Conservation (phyloP, 2,329 filamentous ascomycete genomes). For the Ceratocystis eucalypticola region DNA sequence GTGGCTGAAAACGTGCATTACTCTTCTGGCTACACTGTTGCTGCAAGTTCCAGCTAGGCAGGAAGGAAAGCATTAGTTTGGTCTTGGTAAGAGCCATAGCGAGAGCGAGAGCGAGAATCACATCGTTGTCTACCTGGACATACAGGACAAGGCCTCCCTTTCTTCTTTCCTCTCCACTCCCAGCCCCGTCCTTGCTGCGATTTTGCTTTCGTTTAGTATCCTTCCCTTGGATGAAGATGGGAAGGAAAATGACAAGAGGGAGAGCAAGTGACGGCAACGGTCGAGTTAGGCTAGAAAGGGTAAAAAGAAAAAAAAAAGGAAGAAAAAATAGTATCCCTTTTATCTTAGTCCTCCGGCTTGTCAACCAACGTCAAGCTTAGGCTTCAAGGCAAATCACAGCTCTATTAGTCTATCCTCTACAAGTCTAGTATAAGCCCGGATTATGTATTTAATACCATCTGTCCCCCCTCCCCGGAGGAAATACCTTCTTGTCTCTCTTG, state of each 20-base stretch:
- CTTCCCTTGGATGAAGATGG: background rate
- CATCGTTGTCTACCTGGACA: too few relatives aligned
- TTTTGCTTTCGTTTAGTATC: background rate
- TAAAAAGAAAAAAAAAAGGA: background rate
- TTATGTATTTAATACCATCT: constrained; percentile 7
- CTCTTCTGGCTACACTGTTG: too few relatives aligned
- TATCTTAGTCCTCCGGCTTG: background rate
- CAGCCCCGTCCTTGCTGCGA: background rate
- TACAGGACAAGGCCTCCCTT: background rate
- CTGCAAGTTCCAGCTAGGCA: background rate
- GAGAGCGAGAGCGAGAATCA: background rate
- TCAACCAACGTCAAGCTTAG: background rate
- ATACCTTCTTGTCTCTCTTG: background rate
- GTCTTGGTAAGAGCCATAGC: background rate
- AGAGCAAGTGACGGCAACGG: background rate
- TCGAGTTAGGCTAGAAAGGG: background rate
- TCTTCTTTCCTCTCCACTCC: background rate
- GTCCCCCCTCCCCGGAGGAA: background rate
- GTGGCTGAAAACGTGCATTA: constrained; percentile 1
- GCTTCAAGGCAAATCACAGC: background rate
- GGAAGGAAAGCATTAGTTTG: background rate
- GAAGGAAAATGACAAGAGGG: background rate
- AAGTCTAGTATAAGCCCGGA: background rate
- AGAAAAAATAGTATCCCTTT: background rate
- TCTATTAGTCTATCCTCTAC: background rate